Conservation (phyloP, 2,329 filamentous ascomycete species). For the Ascochyta pisi region DNA sequence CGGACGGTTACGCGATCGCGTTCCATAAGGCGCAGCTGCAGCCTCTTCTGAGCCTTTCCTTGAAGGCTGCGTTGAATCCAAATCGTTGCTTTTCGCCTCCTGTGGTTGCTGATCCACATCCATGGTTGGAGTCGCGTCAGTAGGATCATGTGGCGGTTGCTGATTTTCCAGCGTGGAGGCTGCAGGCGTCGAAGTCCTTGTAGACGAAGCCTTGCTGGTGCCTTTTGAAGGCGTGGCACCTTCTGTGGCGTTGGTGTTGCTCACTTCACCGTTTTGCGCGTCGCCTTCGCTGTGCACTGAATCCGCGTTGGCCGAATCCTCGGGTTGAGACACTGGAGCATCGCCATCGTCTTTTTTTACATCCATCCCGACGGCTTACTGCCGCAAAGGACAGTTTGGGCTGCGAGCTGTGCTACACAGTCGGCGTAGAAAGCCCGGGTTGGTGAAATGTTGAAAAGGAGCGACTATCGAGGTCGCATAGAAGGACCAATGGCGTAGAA, state of each 20-base stretch:
- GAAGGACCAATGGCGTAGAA: constrained; percentile 45
- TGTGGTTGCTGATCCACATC: constrained; percentile 40
- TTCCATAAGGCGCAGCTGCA: constrained; percentile 77
- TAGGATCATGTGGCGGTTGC: constrained; percentile 31
- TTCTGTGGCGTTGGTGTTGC: constrained; percentile 31
- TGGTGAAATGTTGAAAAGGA: constrained; percentile 34
- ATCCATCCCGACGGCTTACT: constrained; percentile 45
- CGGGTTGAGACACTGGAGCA: constrained; percentile 38
- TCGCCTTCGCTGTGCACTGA: constrained; percentile 38
- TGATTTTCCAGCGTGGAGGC: constrained; percentile 34
- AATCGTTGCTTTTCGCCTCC: constrained; percentile 36
- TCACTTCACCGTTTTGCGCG: constrained; percentile 36
- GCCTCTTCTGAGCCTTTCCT: constrained; percentile 44
- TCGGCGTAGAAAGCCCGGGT: constrained; percentile 30
- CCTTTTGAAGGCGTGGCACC: constrained; percentile 39
- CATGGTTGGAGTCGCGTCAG: constrained; percentile 35
- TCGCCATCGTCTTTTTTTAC: constrained; percentile 47
- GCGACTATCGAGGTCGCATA: constrained; percentile 49
- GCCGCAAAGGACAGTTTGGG: constrained; percentile 26
- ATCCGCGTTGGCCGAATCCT: constrained; percentile 38
- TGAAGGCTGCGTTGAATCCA: constrained; percentile 39
- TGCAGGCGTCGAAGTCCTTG: constrained; percentile 44
- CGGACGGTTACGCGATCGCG: constrained; percentile 87
- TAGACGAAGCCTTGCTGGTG: constrained; percentile 45
- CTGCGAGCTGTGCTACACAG: constrained; percentile 29